These are phyloP conservation scores for Coemansia sp. DNA, from an alignment of 192 early-diverging fungal species.

Conservation along the genomic window DNA sequence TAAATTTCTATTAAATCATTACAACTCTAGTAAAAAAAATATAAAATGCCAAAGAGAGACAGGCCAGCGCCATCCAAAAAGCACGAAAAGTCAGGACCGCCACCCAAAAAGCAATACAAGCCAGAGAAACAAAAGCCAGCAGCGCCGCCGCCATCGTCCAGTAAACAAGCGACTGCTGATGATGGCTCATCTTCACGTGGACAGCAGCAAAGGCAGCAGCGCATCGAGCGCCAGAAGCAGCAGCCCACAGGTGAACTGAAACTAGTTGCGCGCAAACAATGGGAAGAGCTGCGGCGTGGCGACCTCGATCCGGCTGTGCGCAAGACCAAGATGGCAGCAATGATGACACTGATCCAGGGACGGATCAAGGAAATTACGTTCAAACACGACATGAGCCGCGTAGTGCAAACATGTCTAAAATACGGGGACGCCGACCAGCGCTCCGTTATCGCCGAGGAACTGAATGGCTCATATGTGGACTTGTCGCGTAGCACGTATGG, in stretches of 20 bases:
- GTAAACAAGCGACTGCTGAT: too few species aligned
- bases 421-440: slow-evolving; percentile 78
- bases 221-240: slow-evolving; percentile 30
- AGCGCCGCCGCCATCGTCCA: background rate
- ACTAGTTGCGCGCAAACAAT: slow-evolving; percentile 70
- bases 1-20: background rate
- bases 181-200: background rate
- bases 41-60: background rate
- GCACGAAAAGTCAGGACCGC: background rate
- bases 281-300: slow-evolving; percentile 82
- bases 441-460: slow-evolving; percentile 75
- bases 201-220: slow-evolving; percentile 8
- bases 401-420: slow-evolving; percentile 91
- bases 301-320: slow-evolving; percentile 66
- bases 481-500: slow-evolving; percentile 81
- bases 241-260: slow-evolving; percentile 69
- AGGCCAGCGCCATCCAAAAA: background rate
- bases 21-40: background rate
- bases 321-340: slow-evolving; percentile 64
- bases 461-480: slow-evolving; percentile 72
- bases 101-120: background rate
- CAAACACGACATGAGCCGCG: slow-evolving; percentile 93
- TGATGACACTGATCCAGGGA: slow-evolving; percentile 81
- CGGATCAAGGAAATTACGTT: slow-evolving; percentile 85
- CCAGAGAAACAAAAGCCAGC: background rate